Base-by-base conservation (phyloP, 2,329 filamentous ascomycete genomes). In the Nemania sp. region DNA sequence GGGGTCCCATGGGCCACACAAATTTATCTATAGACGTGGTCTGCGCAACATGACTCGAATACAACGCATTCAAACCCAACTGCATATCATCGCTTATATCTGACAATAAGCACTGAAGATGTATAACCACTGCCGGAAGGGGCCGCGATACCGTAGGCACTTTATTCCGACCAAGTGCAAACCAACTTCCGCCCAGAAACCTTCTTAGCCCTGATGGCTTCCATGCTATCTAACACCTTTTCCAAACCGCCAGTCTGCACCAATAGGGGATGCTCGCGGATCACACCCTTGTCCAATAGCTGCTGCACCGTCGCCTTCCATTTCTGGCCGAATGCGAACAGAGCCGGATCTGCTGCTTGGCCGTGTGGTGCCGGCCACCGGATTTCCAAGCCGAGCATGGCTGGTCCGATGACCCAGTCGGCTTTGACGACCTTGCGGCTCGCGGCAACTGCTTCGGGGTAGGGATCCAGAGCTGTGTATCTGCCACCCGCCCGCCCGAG, bases 401-500 rank as follows among this genome's bases (percentile, higher is more conserved):
- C 11, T 2, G 18, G 15, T 1, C 42, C 56, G 7, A 59, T 10
- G 4, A 59, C 11, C 42, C 47, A 59, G 3, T 59, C 20, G 2
- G 56, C 18, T 12, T 39, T 45, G 21, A 59, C 17, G 6, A 9
- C 21, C 34, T 46, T 47, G 10, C 56, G 56, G 1, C 15, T 25
- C 5, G 12, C 11, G 2, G n/a, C 15, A 1, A 37, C 5, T 2
- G 21, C 15, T 1, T n/a, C 10, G 2, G 56, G 20, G 5, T 42
- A 51, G 3, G 48, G 50, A 9, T 59, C 56, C 1, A 54, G 21
- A 5, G 37, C 29, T 1, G 48, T 46, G 34, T 59, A 59, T 13
- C 9, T 10, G 2, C 60, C 60, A 1, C 60, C 60, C 2, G 58
- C 52, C 2, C 57, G 48, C 6, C 60, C 54, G 4, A 60, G 1